Percentiles rank a stretch among this genome's conserved stretches.
Evolutionary conservation across 228 moss, liverwort and hornwort genomes (phyloP).

Genomic region (Sphagnum fallax): DNA sequence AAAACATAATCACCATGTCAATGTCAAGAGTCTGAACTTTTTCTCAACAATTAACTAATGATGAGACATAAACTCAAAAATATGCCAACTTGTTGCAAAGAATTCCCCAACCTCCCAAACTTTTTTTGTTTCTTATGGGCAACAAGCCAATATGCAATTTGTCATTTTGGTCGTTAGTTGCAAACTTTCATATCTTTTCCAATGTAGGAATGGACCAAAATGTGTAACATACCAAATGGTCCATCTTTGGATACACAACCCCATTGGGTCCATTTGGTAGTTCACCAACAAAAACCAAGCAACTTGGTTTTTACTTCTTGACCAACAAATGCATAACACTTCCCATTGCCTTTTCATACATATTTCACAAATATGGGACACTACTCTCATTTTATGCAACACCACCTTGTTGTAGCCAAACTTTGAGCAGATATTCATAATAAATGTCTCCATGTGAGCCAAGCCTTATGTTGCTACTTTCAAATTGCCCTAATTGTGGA

Average conservation of each 20-base stretch:
- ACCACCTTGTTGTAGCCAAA: constrained; percentile 98
- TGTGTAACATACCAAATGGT: constrained; percentile 64
- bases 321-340: constrained; percentile 82
- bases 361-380: constrained; percentile 76
- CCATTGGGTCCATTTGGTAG: constrained; percentile 46
- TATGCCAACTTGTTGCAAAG: no score
- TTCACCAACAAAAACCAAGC: constrained; percentile 87
- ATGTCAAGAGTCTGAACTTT: no score
- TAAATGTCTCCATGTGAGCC: constrained; percentile 98
- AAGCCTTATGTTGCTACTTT: constrained; percentile 76
- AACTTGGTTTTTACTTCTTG: constrained; percentile 54
- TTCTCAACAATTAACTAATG: no score
- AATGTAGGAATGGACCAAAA: no score
- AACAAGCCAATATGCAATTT: no score
- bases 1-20: no score
- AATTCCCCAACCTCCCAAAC: no score
- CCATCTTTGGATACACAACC: constrained; percentile 82
- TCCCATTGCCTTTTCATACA: constrained; percentile 96
- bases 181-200: no score
- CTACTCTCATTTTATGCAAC: constrained; percentile 61
- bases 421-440: constrained; percentile 95
- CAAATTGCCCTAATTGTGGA: constrained; percentile 77
- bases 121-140: no score
- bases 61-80: no score
- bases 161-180: no score